Evolutionary conservation across 1,139 yeast species (phyloP).

Genomic region (Debaryomyces sp.): DNA sequence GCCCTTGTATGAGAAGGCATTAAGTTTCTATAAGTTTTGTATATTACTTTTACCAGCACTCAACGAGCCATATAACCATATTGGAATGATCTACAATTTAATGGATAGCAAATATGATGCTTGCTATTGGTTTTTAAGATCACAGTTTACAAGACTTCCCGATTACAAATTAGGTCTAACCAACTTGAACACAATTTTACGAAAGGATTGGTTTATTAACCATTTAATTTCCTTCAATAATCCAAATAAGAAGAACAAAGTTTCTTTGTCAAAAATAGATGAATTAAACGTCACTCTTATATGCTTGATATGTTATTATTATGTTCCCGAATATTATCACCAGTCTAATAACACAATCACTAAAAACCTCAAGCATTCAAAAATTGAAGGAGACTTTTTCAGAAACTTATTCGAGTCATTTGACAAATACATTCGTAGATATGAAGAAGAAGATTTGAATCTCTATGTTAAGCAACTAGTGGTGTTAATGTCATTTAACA

Average conservation of each 20-base stretch:
- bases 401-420: conserved; percentile 11
- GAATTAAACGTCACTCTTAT: conserved; percentile 27
- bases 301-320: conserved; percentile 33
- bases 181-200: conserved; percentile 38
- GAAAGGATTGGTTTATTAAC: conserved; percentile 34
- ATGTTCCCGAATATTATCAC: conserved; percentile 29
- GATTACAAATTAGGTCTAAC: conserved; percentile 45
- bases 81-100: conserved; percentile 57
- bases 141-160: conserved; percentile 55
- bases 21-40: conserved; percentile 54
- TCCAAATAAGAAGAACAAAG: conserved; percentile 9
- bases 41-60: conserved; percentile 61
- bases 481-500: conserved; percentile 24
- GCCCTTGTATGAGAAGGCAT: conserved; percentile 34
- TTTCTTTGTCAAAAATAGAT: conserved; percentile 13
- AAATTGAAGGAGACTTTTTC: conserved; percentile 31
- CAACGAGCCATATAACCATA: conserved; percentile 68
- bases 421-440: conserved; percentile 11
- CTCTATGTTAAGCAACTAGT: conserved; percentile 29
- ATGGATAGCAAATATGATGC: conserved; percentile 38
- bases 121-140: conserved; percentile 55
- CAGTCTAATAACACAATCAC: conserved; percentile 27
- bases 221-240: conserved; percentile 22
- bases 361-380: conserved; percentile 26
- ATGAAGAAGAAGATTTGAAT: conserved; percentile 13